Evolutionary conservation across 768 basidiomycete species (phyloP).

Genomic region (Leucosporidium creatinivorum): DNA sequence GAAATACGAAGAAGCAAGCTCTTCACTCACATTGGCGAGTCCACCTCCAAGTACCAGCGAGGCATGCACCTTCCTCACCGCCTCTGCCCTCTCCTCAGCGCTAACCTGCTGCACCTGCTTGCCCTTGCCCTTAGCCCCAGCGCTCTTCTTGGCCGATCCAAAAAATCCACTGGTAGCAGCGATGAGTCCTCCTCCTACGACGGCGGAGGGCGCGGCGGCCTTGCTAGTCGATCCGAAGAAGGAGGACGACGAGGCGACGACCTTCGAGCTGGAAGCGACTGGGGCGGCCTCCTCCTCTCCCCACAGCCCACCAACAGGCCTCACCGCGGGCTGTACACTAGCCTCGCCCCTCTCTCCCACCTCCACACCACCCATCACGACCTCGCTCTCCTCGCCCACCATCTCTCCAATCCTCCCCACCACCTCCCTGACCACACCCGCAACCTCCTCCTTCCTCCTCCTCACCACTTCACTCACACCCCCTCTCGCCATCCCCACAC

Average conservation of each 20-base stretch:
- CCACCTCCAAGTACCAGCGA: slow-evolving; percentile 29
- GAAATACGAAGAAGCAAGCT: background rate
- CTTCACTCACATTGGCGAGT: slow-evolving; percentile 14
- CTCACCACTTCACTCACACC: slow-evolving; percentile 27
- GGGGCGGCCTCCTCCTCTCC: background rate
- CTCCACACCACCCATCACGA: background rate
- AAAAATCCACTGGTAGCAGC: background rate
- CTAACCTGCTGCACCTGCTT: background rate
- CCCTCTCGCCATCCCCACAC: slow-evolving; percentile 9
- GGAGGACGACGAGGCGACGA: background rate
- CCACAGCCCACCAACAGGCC: slow-evolving; percentile 13
- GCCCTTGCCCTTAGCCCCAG: slow-evolving; percentile 1
- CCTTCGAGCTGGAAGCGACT: background rate
- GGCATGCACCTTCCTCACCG: slow-evolving; percentile 22
- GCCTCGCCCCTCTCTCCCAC: slow-evolving; percentile 2
- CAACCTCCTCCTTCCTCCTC: slow-evolving; percentile 23
- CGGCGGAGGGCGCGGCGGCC: too few species aligned
- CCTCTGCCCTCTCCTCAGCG: background rate
- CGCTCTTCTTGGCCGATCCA: too few species aligned
- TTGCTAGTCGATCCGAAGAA: slow-evolving; percentile 16
- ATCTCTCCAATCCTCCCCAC: slow-evolving; percentile 38
- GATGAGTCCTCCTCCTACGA: background rate
- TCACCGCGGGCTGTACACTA: slow-evolving; percentile 17
- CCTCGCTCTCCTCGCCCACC: background rate
- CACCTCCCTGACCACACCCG: slow-evolving; percentile 46